Base-by-base conservation (phyloP, 2,329 filamentous ascomycete genomes). In the Chaetomium sp. region DNA sequence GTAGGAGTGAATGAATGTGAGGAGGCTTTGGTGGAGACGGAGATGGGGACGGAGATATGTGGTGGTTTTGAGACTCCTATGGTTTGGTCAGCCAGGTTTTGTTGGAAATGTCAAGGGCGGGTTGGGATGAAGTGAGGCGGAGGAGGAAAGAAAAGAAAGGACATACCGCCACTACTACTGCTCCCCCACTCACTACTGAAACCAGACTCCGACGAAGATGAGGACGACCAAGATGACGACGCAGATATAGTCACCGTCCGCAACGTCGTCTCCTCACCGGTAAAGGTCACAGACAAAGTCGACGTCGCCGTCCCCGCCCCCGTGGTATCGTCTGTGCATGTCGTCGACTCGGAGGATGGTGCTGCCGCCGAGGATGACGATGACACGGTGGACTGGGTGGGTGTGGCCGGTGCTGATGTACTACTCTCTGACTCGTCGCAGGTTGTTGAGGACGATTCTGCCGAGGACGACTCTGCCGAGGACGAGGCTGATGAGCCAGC, bases 251-350 rank as follows among this genome's bases (percentile, higher is more conserved):
- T 47, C 11, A 61, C 45, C 2, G 64, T 66, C 49, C 56, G 38
- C 27, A 66, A 60, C 6, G 64, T 64, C 4, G 61, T 63, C 42
- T 64, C 60, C 49, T 58, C 59, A 51, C 61, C 62, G 9, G 59
- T 58, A 1, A 32, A 33, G 5, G 53, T 44, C 3, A 50, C 45
- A 9, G 55, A 38, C n/a, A 54, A 58, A n/a, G 19, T 41, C 1
- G 40, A 40, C 44, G 43, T 7, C 1, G 43, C 19, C 19, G 19
- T 27, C 3, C 19, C 19, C 19, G 19, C 19, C 19, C 19, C 19
- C 19, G 19, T 27, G 2, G 19, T 27, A 2, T 27, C 19, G 19
- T 27, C 19, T 2, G 19, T 27, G 3, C 19, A 27, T 27, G 19
- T 27, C 19, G 19, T 27, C 19, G 19, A 27, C 19, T 27, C 19